Conservation (phyloP, 768 basidiomycete species). For the Dendrothele bispora region DNA sequence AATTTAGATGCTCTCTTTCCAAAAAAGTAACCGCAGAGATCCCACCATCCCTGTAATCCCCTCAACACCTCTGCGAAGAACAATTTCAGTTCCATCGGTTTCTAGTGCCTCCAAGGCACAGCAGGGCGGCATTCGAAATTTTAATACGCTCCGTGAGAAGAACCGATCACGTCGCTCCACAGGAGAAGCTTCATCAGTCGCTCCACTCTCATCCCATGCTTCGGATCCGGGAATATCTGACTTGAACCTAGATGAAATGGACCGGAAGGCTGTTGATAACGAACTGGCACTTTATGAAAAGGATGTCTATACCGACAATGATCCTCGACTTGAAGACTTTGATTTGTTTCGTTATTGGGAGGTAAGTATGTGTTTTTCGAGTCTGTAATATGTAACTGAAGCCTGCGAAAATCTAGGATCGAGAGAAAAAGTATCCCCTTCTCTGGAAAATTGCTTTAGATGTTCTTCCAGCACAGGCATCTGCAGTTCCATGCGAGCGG, state of each 20-base stretch:
- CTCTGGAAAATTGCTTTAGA: constrained; percentile 24
- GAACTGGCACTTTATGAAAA: not conserved
- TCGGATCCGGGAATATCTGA: too few relatives aligned
- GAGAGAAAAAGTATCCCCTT: constrained; percentile 12
- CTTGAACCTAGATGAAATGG: too few relatives aligned
- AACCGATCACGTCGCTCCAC: too few relatives aligned
- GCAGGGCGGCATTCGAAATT: not conserved
- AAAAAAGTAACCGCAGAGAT: not conserved
- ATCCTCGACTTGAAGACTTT: not conserved
- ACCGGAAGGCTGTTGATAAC: not conserved
- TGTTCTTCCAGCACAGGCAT: constrained; percentile 27
- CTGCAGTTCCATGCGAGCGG: constrained; percentile 29
- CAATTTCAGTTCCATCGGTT: not conserved
- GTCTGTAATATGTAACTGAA: too few relatives aligned
- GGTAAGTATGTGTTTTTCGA: not conserved
- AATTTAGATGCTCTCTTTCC: constrained; percentile 8
- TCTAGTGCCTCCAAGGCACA: not conserved
- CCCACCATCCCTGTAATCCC: too few relatives aligned
- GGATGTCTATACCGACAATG: not conserved
- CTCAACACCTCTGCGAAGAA: not conserved
- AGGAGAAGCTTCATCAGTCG: too few relatives aligned
- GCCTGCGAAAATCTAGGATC: too few relatives aligned
- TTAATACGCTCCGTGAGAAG: not conserved
- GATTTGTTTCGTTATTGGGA: not conserved
- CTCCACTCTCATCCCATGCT: too few relatives aligned